These are phyloP conservation scores for Aspergillus biplanus DNA, from an alignment of 495 filamentous ascomycete species.

Conservation along the genomic window DNA sequence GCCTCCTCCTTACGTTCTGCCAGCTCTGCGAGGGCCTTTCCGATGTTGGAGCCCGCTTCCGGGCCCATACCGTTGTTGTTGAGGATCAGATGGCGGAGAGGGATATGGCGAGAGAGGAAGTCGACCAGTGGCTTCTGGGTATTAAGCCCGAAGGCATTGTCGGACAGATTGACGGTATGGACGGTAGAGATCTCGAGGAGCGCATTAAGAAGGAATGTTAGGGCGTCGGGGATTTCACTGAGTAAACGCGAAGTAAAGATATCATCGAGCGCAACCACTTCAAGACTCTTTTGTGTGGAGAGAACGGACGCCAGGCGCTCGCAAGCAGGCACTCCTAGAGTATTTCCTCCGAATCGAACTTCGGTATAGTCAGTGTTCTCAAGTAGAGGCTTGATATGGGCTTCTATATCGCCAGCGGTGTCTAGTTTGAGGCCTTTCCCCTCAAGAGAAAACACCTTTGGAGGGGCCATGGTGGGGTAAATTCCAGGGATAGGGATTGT, in stretches of 20 bases:
- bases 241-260: constrained; percentile 96
- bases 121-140: constrained; percentile 80
- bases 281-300: constrained; percentile 75
- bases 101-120: constrained; percentile 83
- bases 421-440: constrained; percentile 90
- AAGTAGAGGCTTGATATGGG: constrained; percentile 76
- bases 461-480: constrained; percentile 55
- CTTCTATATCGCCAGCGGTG: constrained; percentile 79
- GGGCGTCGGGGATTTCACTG: constrained; percentile 88
- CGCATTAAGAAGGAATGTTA: constrained; percentile 80
- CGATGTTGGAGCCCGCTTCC: constrained; percentile 81
- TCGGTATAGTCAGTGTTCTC: constrained; percentile 78
- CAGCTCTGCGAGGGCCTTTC: constrained; percentile 74
- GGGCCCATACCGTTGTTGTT: constrained; percentile 99
- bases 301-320: constrained; percentile 80
- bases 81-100: constrained; percentile 87
- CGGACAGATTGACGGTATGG: constrained; percentile 91
- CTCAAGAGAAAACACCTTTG: constrained; percentile 86
- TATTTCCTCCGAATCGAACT: constrained; percentile 84
- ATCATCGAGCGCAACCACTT: constrained; percentile 89
- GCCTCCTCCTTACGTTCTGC: constrained; percentile 81
- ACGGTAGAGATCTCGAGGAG: constrained; percentile 81
- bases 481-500: constrained; percentile 27
- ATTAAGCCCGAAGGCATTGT: constrained; percentile 97
- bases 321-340: constrained; percentile 84